These are phyloP conservation scores for Camelina laxa DNA, from an alignment of 345 rosid species.

Conservation along the genomic window DNA sequence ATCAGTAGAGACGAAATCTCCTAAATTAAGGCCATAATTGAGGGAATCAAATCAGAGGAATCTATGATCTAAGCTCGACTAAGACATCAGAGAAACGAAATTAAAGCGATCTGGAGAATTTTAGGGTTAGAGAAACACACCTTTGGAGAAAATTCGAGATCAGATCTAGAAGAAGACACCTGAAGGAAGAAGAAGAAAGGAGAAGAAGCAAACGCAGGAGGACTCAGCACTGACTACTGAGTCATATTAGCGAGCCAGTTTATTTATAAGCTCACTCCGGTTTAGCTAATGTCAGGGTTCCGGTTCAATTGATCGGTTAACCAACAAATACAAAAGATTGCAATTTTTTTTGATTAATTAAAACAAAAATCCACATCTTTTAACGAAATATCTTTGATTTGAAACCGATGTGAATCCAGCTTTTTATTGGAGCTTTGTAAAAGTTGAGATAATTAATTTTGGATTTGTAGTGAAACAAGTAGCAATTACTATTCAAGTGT, in stretches of 20 bases:
- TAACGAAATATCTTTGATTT: background rate
- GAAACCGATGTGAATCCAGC: background rate
- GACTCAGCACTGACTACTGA: conserved; percentile 29
- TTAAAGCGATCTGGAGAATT: conserved; percentile 19
- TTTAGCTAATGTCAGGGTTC: background rate
- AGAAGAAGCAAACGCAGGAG: conserved; percentile 25
- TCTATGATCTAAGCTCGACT: background rate
- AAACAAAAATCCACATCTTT: background rate
- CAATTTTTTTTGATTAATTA: background rate
- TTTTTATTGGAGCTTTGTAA: background rate
- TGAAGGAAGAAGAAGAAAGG: conserved; percentile 12
- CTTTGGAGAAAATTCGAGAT: conserved; percentile 30
- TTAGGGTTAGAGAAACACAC: conserved; percentile 14
- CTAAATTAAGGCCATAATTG: background rate
- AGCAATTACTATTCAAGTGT: background rate
- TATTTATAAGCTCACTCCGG: conserved; percentile 33
- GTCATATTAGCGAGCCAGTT: conserved; percentile 23
- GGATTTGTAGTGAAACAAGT: conserved; percentile 7
- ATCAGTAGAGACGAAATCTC: background rate
- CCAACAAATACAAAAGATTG: background rate
- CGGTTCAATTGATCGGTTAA: background rate
- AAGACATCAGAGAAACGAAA: conserved; percentile 3
- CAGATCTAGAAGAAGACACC: conserved; percentile 39
- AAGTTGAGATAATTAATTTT: background rate
- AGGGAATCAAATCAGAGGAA: conserved; percentile 22